Base-by-base conservation (phyloP, 2,329 filamentous ascomycete genomes). In the Sordariomycetes sp. region DNA sequence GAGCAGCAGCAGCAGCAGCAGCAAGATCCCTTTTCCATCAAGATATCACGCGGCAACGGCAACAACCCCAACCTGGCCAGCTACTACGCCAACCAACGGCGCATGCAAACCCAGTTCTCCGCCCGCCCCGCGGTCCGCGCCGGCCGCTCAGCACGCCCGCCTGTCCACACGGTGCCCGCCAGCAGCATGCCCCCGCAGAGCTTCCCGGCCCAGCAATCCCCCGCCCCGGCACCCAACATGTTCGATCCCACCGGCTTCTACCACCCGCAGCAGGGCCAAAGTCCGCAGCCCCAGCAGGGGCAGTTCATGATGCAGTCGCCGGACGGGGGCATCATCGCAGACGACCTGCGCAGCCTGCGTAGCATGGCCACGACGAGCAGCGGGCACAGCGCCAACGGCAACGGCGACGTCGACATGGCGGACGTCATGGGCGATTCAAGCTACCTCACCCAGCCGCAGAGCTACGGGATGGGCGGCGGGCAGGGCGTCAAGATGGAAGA, bases 71-170 rank as follows among this genome's bases (percentile, higher is more conserved):
- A 49, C 8, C 41, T 60, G 23, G 55, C 55, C 20, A 48, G 49
- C 10, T 61, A 58, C 35, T 45, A 59, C 7, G 54, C 55, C 17
- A 46, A 51, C 6, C 58, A 61, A 28, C 50, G 58, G 6, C 51
- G 53, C 18, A 38, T 37, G 16, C 30, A 32, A 14, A n/a, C n/a
- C n/a, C 50, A 52, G 5, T 53, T 52, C 29, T 44, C 48, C n/a
- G 42, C 50, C 5, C 42, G 48, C 7, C 41, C 49, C 1, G 49
- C 50, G 8, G 48, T 51, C 25, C 42, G 50, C 24, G 41, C 50
- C 25, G 50, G 50, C 10, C 48, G 50, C n/a, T 53, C 50, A 12
- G 50, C 50, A 19, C 43, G 50, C 10, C 49, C 50, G 21, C 50
- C 50, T 12, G 35, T 45, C 8, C 46, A 44, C 12, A 40, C 45